phyloP scores from a whole-genome alignment of 2,329 filamentous ascomycete species.

The Lachnellula subtilissima region DNA sequence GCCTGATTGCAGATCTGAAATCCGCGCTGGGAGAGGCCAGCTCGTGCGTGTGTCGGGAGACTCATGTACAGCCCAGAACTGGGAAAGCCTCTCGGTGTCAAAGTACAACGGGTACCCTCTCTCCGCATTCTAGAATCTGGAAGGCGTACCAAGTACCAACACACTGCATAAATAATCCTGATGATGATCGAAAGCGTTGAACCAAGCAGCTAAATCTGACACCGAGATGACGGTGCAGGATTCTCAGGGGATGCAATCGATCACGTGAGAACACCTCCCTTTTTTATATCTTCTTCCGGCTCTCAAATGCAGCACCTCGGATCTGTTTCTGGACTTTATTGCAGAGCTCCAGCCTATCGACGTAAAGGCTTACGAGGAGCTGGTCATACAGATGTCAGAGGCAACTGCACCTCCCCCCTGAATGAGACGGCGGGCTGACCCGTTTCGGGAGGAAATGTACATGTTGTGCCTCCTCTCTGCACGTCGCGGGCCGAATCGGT shows the following conservation, averaged over 20 bases:
- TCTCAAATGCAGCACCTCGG: not conserved
- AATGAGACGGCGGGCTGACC: not conserved
- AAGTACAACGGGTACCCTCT: constrained; percentile 2
- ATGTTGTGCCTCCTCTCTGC: not conserved
- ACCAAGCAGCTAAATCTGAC: too few relatives aligned
- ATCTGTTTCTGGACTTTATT: not conserved
- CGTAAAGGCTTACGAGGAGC: not conserved
- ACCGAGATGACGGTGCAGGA: not conserved
- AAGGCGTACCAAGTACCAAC: not conserved
- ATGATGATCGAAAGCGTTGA: not conserved
- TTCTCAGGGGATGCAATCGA: not conserved
- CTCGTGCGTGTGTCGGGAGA: constrained; percentile 3
- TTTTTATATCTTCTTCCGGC: not conserved
- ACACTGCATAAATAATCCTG: not conserved
- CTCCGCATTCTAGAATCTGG: constrained; percentile 3
- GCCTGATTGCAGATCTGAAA: constrained; percentile 9
- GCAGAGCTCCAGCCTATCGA: not conserved
- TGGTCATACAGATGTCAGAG: not conserved
- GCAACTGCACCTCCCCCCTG: not conserved
- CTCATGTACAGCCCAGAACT: constrained; percentile 1
- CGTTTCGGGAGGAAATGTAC: not conserved
- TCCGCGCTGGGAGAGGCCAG: not conserved
- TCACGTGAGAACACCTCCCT: not conserved
- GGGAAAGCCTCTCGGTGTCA: constrained; percentile 1
- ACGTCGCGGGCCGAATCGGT: not conserved